These are phyloP conservation scores for Aureobasidium leucospermi DNA, from an alignment of 2,329 filamentous ascomycete species.

Conservation along the genomic window DNA sequence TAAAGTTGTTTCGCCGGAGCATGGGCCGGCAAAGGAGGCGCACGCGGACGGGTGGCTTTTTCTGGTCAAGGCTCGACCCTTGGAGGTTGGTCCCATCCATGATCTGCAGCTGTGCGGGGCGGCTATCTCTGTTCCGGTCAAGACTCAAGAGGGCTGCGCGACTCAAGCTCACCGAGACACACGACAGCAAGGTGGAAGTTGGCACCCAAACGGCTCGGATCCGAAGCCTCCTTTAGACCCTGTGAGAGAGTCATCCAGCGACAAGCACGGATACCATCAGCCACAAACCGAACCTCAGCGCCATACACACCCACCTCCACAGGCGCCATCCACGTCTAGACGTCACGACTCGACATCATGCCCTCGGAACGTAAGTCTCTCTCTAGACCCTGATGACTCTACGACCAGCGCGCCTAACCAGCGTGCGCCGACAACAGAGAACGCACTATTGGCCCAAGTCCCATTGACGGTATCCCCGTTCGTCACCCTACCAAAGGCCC, in stretches of 20 bases:
- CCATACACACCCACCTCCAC: not conserved
- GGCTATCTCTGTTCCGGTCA: not conserved
- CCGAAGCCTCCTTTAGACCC: not conserved
- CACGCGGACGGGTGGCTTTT: not conserved
- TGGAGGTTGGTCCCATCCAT: not conserved
- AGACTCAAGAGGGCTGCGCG: not conserved
- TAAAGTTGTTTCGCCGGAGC: not conserved
- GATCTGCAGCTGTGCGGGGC: not conserved
- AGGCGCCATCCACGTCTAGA: not conserved
- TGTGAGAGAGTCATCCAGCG: too few relatives aligned
- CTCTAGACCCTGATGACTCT: not conserved
- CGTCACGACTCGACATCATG: not conserved
- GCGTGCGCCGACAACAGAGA: slow-evolving; percentile 28
- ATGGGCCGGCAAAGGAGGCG: not conserved
- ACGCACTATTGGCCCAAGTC: slow-evolving; percentile 84
- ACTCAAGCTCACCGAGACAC: too few relatives aligned
- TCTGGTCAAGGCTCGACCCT: not conserved
- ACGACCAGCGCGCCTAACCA: not conserved
- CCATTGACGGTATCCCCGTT: slow-evolving; percentile 92
- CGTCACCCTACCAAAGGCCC: slow-evolving; percentile 78
- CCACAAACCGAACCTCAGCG: not conserved
- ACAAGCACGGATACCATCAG: not conserved
- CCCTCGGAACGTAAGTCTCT: slow-evolving; percentile 6
- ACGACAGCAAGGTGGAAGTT: not conserved
- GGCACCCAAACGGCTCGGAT: not conserved